Conservation (phyloP, 768 basidiomycete genomes). For the Podaxis sp. region DNA sequence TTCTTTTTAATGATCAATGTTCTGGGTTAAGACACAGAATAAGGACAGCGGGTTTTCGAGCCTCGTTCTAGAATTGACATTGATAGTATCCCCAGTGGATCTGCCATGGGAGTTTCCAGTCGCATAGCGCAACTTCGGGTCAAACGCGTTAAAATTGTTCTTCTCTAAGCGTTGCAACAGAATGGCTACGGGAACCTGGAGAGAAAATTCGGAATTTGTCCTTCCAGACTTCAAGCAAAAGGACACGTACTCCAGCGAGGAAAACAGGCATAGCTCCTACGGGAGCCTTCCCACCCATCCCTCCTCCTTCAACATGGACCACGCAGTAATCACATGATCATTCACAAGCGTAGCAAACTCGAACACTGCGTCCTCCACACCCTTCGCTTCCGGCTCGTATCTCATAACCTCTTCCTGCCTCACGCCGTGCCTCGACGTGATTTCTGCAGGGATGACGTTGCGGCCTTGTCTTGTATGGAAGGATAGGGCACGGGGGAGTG, state of each 20-base stretch:
- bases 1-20: background rate
- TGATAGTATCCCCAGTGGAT: slow-evolving; percentile 48
- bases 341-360: slow-evolving; percentile 81
- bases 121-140: slow-evolving; percentile 56
- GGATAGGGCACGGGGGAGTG: slow-evolving; percentile 72
- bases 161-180: slow-evolving; percentile 58
- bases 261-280: slow-evolving; percentile 67
- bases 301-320: slow-evolving; percentile 60
- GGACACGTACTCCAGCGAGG: slow-evolving; percentile 59
- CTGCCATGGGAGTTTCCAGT: slow-evolving; percentile 78
- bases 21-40: background rate
- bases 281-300: slow-evolving; percentile 50
- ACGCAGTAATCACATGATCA: slow-evolving; percentile 75
- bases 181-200: slow-evolving; percentile 43
- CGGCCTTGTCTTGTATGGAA: slow-evolving; percentile 71
- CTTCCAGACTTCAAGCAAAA: slow-evolving; percentile 19
- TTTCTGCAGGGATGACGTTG: slow-evolving; percentile 78
- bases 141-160: slow-evolving; percentile 70
- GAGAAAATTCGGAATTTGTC: slow-evolving; percentile 16
- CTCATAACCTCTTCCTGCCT: slow-evolving; percentile 79
- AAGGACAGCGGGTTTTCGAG: background rate
- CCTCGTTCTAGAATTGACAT: slow-evolving; percentile 32
- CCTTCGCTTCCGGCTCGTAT: slow-evolving; percentile 49
- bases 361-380: slow-evolving; percentile 75
- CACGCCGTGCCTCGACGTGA: slow-evolving; percentile 78